Conservation (phyloP, 306 rosid genomes). For the Cucurbita pepo region DNA sequence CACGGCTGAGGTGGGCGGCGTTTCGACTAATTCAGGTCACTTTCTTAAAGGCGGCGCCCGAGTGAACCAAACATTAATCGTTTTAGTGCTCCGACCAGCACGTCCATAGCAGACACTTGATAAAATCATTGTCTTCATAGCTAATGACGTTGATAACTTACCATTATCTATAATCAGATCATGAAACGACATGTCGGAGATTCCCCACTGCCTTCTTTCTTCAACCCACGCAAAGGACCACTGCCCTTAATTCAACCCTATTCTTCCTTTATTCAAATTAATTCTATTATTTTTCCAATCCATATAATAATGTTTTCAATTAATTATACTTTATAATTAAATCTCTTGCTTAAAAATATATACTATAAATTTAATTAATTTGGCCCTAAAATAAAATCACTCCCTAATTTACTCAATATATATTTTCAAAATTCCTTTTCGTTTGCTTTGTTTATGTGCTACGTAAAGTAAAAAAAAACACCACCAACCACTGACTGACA, state of each 20-base stretch:
- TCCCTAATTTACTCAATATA: neutral
- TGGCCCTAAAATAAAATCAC: neutral
- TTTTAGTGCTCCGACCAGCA: neutral
- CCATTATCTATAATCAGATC: neutral
- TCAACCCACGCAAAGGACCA: neutral
- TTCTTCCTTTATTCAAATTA: too few relatives aligned
- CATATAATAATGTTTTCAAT: too few relatives aligned
- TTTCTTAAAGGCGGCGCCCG: neutral
- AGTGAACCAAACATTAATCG: neutral
- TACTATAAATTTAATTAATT: neutral
- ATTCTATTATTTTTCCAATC: too few relatives aligned
- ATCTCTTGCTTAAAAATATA: too few relatives aligned
- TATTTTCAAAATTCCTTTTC: too few relatives aligned
- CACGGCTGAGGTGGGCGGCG: neutral
- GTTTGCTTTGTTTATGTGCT: slow-evolving; percentile 15
- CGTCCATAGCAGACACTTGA: neutral
- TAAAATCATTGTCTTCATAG: neutral
- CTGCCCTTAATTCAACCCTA: neutral
- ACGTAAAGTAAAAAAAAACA: slow-evolving; percentile 11
- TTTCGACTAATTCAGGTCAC: neutral
- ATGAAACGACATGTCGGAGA: neutral
- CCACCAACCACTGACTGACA: slow-evolving; percentile 36
- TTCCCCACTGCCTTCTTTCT: neutral
- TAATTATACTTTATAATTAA: too few relatives aligned
- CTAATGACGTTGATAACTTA: neutral